A percentile compares a stretch with the other conserved stretches of the same genome.
Evolutionary conservation across 78 protist species (phyloP).

Genomic region (Paratrimastix pyriformis): DNA sequence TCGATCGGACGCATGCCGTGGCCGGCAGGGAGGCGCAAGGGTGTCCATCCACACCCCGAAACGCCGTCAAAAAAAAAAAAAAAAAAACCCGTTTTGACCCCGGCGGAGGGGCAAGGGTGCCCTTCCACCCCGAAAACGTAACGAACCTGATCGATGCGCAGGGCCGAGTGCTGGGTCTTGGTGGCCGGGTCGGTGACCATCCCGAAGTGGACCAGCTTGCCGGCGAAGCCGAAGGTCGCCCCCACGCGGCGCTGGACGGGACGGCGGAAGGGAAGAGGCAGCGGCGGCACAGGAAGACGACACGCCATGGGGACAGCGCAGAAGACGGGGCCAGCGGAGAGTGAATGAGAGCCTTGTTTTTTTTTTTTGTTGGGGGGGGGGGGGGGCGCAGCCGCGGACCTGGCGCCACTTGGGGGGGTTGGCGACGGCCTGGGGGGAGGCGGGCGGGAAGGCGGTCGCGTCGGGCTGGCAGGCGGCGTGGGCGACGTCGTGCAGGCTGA

Average conservation of each 20-base stretch:
- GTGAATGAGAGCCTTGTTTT: not conserved
- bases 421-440: not conserved
- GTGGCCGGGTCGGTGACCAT: too few relatives aligned
- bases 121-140: too few relatives aligned
- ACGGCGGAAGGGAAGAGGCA: not conserved
- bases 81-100: too few relatives aligned
- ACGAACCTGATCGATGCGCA: too few relatives aligned
- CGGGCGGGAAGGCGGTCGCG: not conserved
- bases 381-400: constrained; percentile 2
- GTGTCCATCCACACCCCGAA: too few relatives aligned
- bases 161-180: too few relatives aligned
- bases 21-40: too few relatives aligned
- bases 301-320: constrained; percentile 49
- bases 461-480: not conserved
- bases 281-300: too few relatives aligned
- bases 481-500: constrained; percentile 26
- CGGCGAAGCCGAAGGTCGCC: constrained; percentile 77
- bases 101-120: too few relatives aligned
- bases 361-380: not conserved
- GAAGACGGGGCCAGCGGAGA: not conserved
- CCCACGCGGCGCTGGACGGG: constrained; percentile 54
- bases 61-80: too few relatives aligned
- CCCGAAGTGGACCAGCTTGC: constrained; percentile 56
- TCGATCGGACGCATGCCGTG: too few relatives aligned
- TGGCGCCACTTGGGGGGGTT: not conserved